These are phyloP conservation scores for Xylona heveae DNA, from an alignment of 495 filamentous ascomycete species.

Conservation along the genomic window DNA sequence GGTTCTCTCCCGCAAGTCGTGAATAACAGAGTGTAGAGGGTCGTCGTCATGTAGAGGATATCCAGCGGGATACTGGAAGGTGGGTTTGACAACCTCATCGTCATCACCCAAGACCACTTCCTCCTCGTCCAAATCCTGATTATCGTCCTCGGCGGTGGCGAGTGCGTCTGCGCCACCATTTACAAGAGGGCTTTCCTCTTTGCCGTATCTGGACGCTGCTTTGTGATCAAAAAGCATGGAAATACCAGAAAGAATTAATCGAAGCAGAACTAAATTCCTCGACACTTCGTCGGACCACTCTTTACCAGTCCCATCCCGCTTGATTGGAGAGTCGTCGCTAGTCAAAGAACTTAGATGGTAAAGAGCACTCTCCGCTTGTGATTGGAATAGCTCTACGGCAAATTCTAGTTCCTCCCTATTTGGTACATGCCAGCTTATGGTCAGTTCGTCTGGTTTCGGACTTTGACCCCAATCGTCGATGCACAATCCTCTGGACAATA, in stretches of 20 bases:
- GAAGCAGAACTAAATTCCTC: slow-evolving; percentile 64
- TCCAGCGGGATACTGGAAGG: slow-evolving; percentile 68
- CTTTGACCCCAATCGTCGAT: slow-evolving; percentile 60
- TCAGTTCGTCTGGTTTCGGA: slow-evolving; percentile 47
- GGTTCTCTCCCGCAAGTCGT: slow-evolving; percentile 54
- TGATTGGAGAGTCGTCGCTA: slow-evolving; percentile 61
- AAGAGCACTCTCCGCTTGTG: slow-evolving; percentile 47
- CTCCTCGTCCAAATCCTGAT: slow-evolving; percentile 19
- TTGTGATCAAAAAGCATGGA: slow-evolving; percentile 73
- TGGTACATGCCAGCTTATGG: slow-evolving; percentile 80
- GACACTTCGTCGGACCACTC: slow-evolving; percentile 97
- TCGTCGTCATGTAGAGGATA: slow-evolving; percentile 51
- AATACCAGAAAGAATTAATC: slow-evolving; percentile 71
- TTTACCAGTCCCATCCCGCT: slow-evolving; percentile 84
- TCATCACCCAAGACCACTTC: slow-evolving; percentile 41
- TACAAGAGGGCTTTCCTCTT: slow-evolving; percentile 14
- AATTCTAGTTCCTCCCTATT: slow-evolving; percentile 61
- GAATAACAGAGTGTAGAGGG: slow-evolving; percentile 47
- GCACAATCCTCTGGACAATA: slow-evolving; percentile 30
- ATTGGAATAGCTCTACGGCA: slow-evolving; percentile 70
- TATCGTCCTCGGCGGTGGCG: slow-evolving; percentile 7
- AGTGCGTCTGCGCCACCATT: slow-evolving; percentile 13
- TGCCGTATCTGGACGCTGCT: slow-evolving; percentile 26
- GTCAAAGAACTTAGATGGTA: slow-evolving; percentile 52
- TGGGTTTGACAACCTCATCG: slow-evolving; percentile 61